phyloP scores from a whole-genome alignment of 202 grass and related monocot species.

The Dendrocalamus latiflorus region DNA sequence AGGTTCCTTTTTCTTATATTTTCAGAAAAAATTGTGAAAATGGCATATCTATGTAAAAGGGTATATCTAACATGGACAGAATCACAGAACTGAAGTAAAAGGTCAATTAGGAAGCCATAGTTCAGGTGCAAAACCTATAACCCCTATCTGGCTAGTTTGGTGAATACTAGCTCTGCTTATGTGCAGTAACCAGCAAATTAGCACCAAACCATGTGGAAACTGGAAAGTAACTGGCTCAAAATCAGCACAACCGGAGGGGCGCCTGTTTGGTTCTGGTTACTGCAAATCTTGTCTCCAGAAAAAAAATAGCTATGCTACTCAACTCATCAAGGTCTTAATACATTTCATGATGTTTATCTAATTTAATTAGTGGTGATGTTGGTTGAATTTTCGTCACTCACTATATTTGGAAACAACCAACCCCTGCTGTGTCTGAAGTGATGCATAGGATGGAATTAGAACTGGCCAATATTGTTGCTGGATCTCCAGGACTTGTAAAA shows the following conservation, averaged over 20 bases:
- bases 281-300: not conserved
- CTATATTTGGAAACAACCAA: constrained; percentile 55
- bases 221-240: not conserved
- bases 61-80: not conserved
- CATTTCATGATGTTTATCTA: not conserved
- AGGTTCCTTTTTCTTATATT: not conserved
- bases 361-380: not conserved
- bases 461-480: constrained; percentile 77
- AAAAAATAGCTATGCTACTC: not conserved
- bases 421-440: constrained; percentile 47
- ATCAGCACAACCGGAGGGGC: not conserved
- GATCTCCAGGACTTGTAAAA: constrained; percentile 68
- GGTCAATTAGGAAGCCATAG: not conserved
- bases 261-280: not conserved
- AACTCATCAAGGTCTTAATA: not conserved
- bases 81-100: not conserved
- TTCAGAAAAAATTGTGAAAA: not conserved
- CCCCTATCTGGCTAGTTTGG: not conserved
- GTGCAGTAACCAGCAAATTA: not conserved
- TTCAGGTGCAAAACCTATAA: not conserved
- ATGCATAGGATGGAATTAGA: constrained; percentile 51
- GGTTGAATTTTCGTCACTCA: constrained; percentile 39
- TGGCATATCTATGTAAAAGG: not conserved
- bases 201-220: not conserved
- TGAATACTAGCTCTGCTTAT: not conserved